Evolutionary conservation across 2,329 filamentous ascomycete species (phyloP).

Genomic region (Hawksworthiomyces lignivorus): DNA sequence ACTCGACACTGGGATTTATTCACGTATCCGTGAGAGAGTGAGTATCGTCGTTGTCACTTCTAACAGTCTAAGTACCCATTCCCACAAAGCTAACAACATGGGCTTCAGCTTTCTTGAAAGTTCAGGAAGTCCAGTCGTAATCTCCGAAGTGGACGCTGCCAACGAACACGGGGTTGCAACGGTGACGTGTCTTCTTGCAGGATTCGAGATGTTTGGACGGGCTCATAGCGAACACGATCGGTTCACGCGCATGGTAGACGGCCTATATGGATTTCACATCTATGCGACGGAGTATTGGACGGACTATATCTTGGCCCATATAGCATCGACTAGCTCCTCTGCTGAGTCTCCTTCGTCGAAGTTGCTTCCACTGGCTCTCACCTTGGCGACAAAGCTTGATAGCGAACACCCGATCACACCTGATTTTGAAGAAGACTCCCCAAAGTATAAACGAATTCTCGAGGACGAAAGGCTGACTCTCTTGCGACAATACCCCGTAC

Average conservation of each 20-base stretch:
- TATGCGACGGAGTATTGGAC: conserved; percentile 25
- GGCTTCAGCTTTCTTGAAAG: conserved; percentile 14
- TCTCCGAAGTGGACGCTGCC: conserved; percentile 8
- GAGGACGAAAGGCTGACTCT: conserved; percentile 13
- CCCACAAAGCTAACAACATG: too few relatives aligned
- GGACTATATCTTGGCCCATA: conserved; percentile 19
- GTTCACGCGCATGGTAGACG: conserved; percentile 17
- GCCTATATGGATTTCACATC: conserved; percentile 23
- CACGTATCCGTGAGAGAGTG: conserved; percentile 19
- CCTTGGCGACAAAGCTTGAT: too few relatives aligned
- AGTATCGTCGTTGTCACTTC: too few relatives aligned
- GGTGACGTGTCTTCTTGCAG: conserved; percentile 19
- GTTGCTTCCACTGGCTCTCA: too few relatives aligned
- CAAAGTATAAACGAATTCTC: conserved; percentile 22
- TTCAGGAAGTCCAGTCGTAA: conserved; percentile 1
- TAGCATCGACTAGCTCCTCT: too few relatives aligned
- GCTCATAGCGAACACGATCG: background rate
- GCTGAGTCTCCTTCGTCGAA: too few relatives aligned
- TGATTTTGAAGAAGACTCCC: too few relatives aligned
- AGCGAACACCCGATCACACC: too few relatives aligned
- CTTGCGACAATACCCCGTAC: background rate
- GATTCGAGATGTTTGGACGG: conserved; percentile 14
- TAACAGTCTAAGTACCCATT: too few relatives aligned
- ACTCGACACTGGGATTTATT: conserved; percentile 16
- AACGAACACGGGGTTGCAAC: conserved; percentile 18